phyloP scores from a whole-genome alignment of 768 basidiomycete genomes.

The Pholiota molesta region DNA sequence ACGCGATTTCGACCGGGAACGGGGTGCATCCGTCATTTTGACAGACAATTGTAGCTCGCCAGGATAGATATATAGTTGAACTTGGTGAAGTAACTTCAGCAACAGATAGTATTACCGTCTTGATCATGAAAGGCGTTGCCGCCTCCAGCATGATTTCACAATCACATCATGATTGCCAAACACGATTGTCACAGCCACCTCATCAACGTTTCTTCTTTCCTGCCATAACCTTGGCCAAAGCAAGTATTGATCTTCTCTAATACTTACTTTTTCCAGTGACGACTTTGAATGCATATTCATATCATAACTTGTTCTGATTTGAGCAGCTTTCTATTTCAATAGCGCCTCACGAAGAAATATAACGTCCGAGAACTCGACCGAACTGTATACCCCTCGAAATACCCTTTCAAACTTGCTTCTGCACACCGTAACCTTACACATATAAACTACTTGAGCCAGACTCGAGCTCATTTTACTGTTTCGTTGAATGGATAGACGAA shows the following conservation, averaged over 20 bases:
- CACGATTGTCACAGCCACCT: not conserved
- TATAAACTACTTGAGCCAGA: not conserved
- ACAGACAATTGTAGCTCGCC: not conserved
- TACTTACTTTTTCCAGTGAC: not conserved
- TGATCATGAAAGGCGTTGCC: too few relatives aligned
- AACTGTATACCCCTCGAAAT: not conserved
- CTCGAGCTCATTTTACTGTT: not conserved
- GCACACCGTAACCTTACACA: not conserved
- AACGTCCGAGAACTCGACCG: not conserved
- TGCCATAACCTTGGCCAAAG: not conserved
- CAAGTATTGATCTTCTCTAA: not conserved
- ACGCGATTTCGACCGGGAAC: constrained; percentile 33
- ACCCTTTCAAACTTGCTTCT: not conserved
- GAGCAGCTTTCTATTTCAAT: not conserved
- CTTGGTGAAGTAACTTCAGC: not conserved
- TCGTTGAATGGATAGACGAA: not conserved
- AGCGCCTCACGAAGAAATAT: not conserved
- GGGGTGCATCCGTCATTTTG: constrained; percentile 33
- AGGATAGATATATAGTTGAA: not conserved
- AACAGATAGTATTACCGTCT: too few relatives aligned
- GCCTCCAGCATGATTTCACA: not conserved
- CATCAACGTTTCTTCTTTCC: not conserved
- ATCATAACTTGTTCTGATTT: not conserved
- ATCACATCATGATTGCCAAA: not conserved
- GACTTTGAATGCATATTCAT: not conserved